Conservation (phyloP, 768 basidiomycete species). For the Phlebiopsis flavidoalba region DNA sequence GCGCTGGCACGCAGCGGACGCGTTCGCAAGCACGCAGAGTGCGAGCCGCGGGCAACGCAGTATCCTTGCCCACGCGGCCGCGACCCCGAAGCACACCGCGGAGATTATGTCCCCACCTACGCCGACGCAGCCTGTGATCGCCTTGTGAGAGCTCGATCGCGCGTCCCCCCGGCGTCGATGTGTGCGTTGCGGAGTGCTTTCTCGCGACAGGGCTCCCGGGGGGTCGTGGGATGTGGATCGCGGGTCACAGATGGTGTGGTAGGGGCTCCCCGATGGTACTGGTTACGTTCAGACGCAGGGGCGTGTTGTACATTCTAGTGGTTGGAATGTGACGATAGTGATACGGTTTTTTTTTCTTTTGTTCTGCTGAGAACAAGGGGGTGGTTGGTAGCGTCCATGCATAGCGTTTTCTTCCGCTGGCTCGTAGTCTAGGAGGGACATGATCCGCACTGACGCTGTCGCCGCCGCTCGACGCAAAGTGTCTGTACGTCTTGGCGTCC, state of each 20-base stretch:
- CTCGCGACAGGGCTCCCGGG: too few relatives aligned
- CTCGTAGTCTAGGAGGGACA: constrained; percentile 25
- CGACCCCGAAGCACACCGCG: constrained; percentile 33
- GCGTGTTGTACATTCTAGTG: too few relatives aligned
- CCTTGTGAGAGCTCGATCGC: background rate
- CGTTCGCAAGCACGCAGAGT: too few relatives aligned
- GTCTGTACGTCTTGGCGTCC: constrained; percentile 33
- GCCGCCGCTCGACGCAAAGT: constrained; percentile 30
- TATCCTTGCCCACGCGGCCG: constrained; percentile 28
- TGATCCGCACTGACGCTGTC: constrained; percentile 33
- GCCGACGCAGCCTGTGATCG: background rate
- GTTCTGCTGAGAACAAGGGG: constrained; percentile 33
- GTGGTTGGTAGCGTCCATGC: constrained; percentile 28
- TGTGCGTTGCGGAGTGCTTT: constrained; percentile 6
- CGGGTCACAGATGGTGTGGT: too few relatives aligned
- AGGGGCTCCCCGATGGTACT: too few relatives aligned
- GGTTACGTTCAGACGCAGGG: too few relatives aligned
- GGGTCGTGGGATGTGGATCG: too few relatives aligned
- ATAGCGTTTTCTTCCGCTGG: constrained; percentile 26
- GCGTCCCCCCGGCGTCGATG: background rate
- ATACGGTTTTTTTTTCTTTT: too few relatives aligned
- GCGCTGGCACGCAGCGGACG: constrained; percentile 30
- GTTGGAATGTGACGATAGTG: constrained; percentile 30
- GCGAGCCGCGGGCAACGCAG: too few relatives aligned
- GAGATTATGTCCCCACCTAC: constrained; percentile 31